Evolutionary conservation across 2,329 filamentous ascomycete genomes (phyloP).

Genomic region (Colletotrichum somersetense): DNA sequence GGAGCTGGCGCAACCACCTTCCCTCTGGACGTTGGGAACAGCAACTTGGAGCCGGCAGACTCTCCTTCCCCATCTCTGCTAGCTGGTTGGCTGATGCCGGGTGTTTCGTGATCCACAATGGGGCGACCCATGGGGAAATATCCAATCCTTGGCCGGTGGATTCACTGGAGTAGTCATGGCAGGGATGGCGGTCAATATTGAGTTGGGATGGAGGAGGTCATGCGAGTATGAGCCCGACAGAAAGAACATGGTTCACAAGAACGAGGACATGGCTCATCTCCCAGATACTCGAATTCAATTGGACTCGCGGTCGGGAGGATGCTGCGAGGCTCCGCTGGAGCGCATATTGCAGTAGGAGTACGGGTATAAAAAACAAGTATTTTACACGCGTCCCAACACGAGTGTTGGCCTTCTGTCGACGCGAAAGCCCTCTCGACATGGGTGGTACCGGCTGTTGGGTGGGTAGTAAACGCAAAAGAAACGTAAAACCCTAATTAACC

Average conservation of each 20-base stretch:
- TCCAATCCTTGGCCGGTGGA: slow-evolving; percentile 21
- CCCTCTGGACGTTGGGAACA: background rate
- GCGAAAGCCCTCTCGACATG: background rate
- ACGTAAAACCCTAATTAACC: background rate
- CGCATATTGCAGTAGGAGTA: slow-evolving; percentile 3
- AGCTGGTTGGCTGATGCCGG: background rate
- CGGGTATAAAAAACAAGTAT: background rate
- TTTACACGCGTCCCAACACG: background rate
- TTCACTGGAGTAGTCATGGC: slow-evolving; percentile 18
- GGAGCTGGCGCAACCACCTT: slow-evolving; percentile 30
- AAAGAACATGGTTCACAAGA: background rate
- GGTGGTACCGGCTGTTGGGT: slow-evolving; percentile 6
- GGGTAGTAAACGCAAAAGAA: background rate
- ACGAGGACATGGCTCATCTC: background rate
- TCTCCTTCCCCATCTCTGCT: background rate
- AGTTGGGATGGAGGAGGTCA: slow-evolving; percentile 10
- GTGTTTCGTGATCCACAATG: slow-evolving; percentile 14
- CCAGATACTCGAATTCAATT: background rate
- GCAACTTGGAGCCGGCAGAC: background rate
- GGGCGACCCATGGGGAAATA: slow-evolving; percentile 21
- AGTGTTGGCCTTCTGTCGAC: background rate
- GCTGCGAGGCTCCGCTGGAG: slow-evolving; percentile 3
- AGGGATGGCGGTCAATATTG: slow-evolving; percentile 8
- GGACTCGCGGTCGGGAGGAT: background rate
- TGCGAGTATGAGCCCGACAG: slow-evolving; percentile 3